phyloP scores from a whole-genome alignment of 495 filamentous ascomycete genomes.

The Chlorociboria aeruginascens region DNA sequence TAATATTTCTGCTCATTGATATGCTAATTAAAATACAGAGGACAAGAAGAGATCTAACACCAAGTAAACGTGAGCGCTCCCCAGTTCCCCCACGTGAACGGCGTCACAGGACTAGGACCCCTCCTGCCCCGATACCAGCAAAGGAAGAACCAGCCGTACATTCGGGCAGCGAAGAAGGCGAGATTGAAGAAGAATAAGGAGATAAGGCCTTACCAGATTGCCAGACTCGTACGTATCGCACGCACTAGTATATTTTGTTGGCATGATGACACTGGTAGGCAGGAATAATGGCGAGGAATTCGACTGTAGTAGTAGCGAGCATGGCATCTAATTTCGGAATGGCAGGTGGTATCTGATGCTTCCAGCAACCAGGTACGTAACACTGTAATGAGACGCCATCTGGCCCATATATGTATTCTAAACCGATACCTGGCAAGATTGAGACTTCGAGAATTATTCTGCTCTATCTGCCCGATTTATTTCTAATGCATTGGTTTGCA shows the following conservation, averaged over 20 bases:
- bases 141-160: slow-evolving; percentile 59
- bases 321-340: no score
- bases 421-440: background rate
- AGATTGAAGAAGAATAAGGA: slow-evolving; percentile 82
- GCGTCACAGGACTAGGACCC: slow-evolving; percentile 42
- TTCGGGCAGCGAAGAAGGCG: slow-evolving; percentile 91
- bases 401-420: background rate
- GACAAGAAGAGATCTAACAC: slow-evolving; percentile 41
- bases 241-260: slow-evolving; percentile 3
- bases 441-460: background rate
- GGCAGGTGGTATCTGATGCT: background rate
- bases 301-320: background rate
- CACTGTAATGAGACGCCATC: slow-evolving; percentile 1
- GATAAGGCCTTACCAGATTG: background rate
- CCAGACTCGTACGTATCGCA: slow-evolving; percentile 19
- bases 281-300: background rate
- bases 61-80: slow-evolving; percentile 41
- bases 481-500: no score
- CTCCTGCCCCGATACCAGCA: slow-evolving; percentile 30
- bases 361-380: background rate
- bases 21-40: slow-evolving; percentile 29
- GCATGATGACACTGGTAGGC: slow-evolving; percentile 18
- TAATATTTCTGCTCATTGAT: no score
- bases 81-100: slow-evolving; percentile 34
- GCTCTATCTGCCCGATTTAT: no score